A percentile compares a stretch with the other conserved stretches of the same genome.
Evolutionary conservation across 805 yeast genomes (phyloP).

Genomic region (Komagataella populi): DNA sequence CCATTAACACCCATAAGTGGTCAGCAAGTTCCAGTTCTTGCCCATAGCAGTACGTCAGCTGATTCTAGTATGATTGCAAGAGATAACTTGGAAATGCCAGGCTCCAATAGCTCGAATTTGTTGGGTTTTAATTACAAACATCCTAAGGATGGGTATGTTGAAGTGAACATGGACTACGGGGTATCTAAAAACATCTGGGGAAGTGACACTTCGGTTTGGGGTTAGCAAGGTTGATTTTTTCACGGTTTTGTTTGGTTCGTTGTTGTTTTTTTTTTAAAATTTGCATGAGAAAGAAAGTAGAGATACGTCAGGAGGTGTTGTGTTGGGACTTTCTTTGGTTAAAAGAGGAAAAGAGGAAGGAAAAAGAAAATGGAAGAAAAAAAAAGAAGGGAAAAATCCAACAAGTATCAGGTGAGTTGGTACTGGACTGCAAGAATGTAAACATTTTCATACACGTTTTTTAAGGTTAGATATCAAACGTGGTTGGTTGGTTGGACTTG

Average conservation of each 20-base stretch:
- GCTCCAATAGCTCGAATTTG: not conserved
- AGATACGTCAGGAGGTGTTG: not conserved
- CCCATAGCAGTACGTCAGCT: not conserved
- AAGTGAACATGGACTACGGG: not conserved
- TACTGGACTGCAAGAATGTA: not conserved
- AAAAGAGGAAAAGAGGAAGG: not conserved
- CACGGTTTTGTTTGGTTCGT: not conserved
- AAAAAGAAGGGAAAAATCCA: not conserved
- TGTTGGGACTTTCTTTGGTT: not conserved
- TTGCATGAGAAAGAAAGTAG: not conserved
- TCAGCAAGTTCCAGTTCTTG: not conserved
- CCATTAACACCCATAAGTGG: not conserved
- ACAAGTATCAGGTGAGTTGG: not conserved
- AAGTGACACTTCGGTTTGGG: conserved; percentile 13
- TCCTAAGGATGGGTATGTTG: not conserved
- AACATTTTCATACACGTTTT: not conserved
- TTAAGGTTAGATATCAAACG: not conserved
- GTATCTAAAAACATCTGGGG: conserved; percentile 10
- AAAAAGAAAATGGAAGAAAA: not conserved
- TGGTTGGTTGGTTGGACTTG: not conserved
- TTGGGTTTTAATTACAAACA: not conserved
- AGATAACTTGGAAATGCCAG: not conserved
- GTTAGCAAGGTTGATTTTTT: conserved; percentile 3
- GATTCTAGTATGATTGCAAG: not conserved
- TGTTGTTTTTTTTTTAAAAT: not conserved